These are phyloP conservation scores for Yamadazyma mexicana DNA, from an alignment of 1,139 yeast genomes.

Conservation along the genomic window DNA sequence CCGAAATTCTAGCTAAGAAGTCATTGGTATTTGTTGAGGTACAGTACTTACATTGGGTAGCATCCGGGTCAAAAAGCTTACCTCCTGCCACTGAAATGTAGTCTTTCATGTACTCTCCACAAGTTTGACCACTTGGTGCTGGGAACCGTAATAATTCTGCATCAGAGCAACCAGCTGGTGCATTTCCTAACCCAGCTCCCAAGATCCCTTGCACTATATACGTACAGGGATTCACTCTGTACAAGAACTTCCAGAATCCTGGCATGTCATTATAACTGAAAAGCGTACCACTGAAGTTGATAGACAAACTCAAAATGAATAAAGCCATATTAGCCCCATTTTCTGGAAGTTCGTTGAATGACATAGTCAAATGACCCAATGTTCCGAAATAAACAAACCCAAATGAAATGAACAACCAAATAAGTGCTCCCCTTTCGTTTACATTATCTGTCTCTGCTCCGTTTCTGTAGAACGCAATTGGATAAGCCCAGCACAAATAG, in stretches of 20 bases:
- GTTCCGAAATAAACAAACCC: conserved; percentile 52
- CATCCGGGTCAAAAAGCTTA: conserved; percentile 41
- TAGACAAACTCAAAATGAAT: conserved; percentile 55
- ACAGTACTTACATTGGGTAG: conserved; percentile 56
- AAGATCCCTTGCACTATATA: conserved; percentile 41
- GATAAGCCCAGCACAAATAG: conserved; percentile 43
- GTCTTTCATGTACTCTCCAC: conserved; percentile 51
- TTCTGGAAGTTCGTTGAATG: conserved; percentile 62
- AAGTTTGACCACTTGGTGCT: conserved; percentile 52
- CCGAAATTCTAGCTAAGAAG: conserved; percentile 46
- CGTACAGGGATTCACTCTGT: conserved; percentile 68
- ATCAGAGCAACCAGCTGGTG: conserved; percentile 25
- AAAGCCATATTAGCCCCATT: conserved; percentile 71
- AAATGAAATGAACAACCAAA: conserved; percentile 58
- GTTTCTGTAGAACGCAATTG: conserved; percentile 38
- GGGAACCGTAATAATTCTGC: conserved; percentile 24
- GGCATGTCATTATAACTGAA: conserved; percentile 55
- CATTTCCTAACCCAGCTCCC: conserved; percentile 37
- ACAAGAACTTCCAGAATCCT: conserved; percentile 54
- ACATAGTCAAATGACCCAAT: conserved; percentile 62
- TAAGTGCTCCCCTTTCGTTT: conserved; percentile 57
- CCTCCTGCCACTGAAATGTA: conserved; percentile 52
- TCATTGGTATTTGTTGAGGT: conserved; percentile 46
- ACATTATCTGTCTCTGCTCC: conserved; percentile 29
- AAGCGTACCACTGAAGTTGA: conserved; percentile 82